phyloP scores from a whole-genome alignment of 257 asterid species.

The Henckelia pumila region DNA sequence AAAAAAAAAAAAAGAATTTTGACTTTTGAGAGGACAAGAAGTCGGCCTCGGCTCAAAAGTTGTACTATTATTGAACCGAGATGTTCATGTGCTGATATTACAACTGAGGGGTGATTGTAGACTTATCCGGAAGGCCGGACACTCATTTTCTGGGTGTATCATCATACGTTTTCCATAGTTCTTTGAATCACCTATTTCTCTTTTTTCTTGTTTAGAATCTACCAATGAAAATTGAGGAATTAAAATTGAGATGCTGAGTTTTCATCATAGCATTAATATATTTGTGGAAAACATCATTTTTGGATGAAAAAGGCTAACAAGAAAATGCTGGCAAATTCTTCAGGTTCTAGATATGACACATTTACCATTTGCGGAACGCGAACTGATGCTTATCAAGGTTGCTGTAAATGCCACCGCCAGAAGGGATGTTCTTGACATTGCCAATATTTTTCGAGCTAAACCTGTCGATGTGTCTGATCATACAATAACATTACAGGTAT shows the following conservation, averaged over 20 bases:
- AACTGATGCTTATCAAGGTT: slow-evolving; percentile 79
- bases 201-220: not conserved
- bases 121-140: not conserved
- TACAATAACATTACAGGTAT: slow-evolving; percentile 78
- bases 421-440: slow-evolving; percentile 88
- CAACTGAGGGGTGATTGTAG: not conserved
- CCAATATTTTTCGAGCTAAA: slow-evolving; percentile 81
- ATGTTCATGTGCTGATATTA: not conserved
- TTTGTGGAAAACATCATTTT: slow-evolving; percentile 1
- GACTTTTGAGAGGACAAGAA: too few relatives aligned
- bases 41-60: too few relatives aligned
- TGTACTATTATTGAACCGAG: too few relatives aligned
- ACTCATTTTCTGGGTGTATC: too few relatives aligned
- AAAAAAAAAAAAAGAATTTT: too few relatives aligned
- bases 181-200: not conserved
- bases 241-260: not conserved
- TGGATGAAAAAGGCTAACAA: slow-evolving; percentile 22
- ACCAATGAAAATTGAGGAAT: not conserved
- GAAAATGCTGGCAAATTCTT: slow-evolving; percentile 13
- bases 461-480: slow-evolving; percentile 94
- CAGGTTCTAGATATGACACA: slow-evolving; percentile 80
- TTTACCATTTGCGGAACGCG: slow-evolving; percentile 89
- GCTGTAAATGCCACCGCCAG: slow-evolving; percentile 81
- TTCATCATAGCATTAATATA: not conserved
- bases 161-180: not conserved